Evolutionary conservation across 352 stramenopile species (phyloP).

Genomic region (Detonula confervacea): DNA sequence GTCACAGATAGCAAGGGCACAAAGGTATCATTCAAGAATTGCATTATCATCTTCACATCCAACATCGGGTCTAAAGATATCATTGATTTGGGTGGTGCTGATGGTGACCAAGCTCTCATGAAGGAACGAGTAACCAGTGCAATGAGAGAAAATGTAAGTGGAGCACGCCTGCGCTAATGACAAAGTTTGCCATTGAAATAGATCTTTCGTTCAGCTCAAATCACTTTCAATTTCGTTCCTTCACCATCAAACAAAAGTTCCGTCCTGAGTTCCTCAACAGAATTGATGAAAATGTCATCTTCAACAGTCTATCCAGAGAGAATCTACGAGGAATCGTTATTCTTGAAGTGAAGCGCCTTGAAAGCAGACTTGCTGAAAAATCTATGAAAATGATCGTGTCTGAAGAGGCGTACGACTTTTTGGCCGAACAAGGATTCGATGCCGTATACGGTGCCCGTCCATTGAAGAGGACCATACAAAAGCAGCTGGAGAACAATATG

Average conservation of each 20-base stretch:
- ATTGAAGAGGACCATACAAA: constrained; percentile 91
- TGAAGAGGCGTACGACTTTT: constrained; percentile 51
- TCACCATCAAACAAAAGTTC: neutral
- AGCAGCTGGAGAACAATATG: constrained; percentile 75
- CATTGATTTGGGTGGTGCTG: constrained; percentile 73
- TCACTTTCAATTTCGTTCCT: constrained; percentile 71
- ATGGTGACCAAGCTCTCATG: constrained; percentile 61
- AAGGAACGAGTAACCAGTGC: constrained; percentile 34
- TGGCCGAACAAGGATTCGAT: constrained; percentile 93
- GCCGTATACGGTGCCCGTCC: constrained; percentile 94
- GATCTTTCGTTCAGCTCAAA: neutral
- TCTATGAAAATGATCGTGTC: constrained; percentile 78
- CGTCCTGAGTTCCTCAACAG: constrained; percentile 96
- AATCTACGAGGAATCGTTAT: no score
- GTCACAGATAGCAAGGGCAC: constrained; percentile 90
- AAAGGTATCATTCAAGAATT: constrained; percentile 97
- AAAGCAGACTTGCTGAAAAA: no score
- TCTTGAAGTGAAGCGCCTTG: no score
- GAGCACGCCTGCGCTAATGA: constrained; percentile 24
- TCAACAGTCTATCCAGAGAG: constrained; percentile 92
- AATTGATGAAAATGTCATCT: constrained; percentile 97
- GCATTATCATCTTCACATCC: constrained; percentile 96
- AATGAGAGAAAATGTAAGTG: constrained; percentile 44
- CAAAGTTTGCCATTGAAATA: neutral
- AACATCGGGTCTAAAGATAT: constrained; percentile 96